Base-by-base conservation (phyloP, 148 eudicot genomes). In the Silene latifolia region DNA sequence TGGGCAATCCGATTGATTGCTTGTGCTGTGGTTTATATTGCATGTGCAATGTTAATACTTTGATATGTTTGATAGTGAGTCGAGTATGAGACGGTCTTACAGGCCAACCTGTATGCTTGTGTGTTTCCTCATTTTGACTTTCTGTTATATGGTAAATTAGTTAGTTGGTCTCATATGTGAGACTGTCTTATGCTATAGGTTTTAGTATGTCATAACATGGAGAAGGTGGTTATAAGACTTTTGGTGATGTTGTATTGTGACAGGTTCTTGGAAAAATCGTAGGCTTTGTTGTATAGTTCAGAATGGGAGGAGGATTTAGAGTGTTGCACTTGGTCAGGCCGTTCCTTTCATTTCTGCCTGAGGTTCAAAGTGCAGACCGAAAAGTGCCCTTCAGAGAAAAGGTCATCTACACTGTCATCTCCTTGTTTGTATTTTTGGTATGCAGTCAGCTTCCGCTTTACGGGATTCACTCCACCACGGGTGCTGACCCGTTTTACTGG, bases 361-460 rank as follows among this genome's bases (percentile, higher is more conserved):
- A 85, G 72, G 90, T 90, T 57, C 87, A 85, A 77, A 78, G 75
- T 73, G 86, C 86, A 4, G 86, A 83, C 54, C 70, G 88, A 69
- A 86, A 82, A 64, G 75, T 88, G 56, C 88, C 89, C 10, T 86
- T 90, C 62, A 88, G 84, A 83, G 87, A 86, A 67, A 90, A 88
- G 82, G 88, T 86, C 42, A 83, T 86, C 47, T 90, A 88, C 81
- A 90, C 90, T 24, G 85, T 88, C 32, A 77, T 85, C 25, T 82
- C 94, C 12, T 87, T 90, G 23, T 85, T 88, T 71, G 80, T 90
- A 54, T 86, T 86, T 51, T 78, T 88, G 21, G 87, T 90, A 13
- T 90, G 91, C 78, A 90, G 94, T 73, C 89, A 90, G 70, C 88
- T 90, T 32, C 94, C 91, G n/a, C 71, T 88, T 48, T 86, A 90